These are phyloP conservation scores for Neoboletus subvelutipes DNA, from an alignment of 768 basidiomycete species.

Conservation along the genomic window DNA sequence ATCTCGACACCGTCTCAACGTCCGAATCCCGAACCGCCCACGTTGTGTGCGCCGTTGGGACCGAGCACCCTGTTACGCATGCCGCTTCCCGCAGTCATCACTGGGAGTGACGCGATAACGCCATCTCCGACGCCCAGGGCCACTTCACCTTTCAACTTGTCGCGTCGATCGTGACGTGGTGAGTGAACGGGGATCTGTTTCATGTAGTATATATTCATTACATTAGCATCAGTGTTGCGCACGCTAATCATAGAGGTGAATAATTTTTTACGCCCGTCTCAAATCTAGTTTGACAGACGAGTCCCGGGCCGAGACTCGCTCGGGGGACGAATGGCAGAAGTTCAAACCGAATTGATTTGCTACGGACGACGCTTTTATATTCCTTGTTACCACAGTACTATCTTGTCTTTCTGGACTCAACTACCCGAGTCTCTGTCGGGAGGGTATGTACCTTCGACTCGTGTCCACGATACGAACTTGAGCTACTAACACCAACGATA, in stretches of 20 bases:
- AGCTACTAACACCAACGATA: slow-evolving; percentile 31
- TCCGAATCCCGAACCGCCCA: slow-evolving; percentile 58
- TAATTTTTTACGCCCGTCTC: background rate
- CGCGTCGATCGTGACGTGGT: slow-evolving; percentile 9
- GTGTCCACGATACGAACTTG: too few relatives aligned
- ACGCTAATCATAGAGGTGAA: background rate
- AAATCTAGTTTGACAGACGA: too few relatives aligned
- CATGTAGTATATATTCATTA: background rate
- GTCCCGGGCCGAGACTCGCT: too few relatives aligned
- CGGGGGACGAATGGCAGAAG: too few relatives aligned
- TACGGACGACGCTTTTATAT: too few relatives aligned
- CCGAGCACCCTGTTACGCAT: slow-evolving; percentile 41
- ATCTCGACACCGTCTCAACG: slow-evolving; percentile 49
- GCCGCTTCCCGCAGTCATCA: slow-evolving; percentile 39
- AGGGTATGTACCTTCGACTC: too few relatives aligned
- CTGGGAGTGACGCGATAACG: slow-evolving; percentile 45
- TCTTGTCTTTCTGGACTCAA: too few relatives aligned
- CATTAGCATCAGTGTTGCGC: background rate
- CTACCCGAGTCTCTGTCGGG: too few relatives aligned
- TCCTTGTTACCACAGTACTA: too few relatives aligned
- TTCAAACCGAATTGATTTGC: too few relatives aligned
- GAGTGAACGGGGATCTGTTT: background rate
- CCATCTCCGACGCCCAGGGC: slow-evolving; percentile 41
- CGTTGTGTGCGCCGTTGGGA: slow-evolving; percentile 40
- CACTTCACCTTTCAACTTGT: slow-evolving; percentile 9